phyloP scores from a whole-genome alignment of 2,329 filamentous ascomycete genomes.

The Rhexocercosporidium sp. region DNA sequence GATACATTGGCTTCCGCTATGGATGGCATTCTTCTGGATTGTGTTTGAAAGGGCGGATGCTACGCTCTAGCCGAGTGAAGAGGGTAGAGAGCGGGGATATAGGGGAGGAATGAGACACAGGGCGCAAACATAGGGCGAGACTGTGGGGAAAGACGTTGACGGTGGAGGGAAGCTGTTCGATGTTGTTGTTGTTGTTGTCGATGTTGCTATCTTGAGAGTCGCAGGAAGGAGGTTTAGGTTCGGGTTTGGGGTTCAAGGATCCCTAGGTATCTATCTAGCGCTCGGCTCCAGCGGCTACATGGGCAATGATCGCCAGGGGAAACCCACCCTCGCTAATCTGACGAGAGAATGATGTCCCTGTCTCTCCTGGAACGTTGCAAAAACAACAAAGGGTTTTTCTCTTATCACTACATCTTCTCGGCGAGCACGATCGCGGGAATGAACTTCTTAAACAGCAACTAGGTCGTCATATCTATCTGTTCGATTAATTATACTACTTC shows the following conservation, averaged over 20 bases:
- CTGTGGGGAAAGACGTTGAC: neutral
- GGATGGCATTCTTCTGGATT: conserved; percentile 34
- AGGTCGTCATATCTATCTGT: neutral
- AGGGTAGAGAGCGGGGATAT: neutral
- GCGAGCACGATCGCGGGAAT: neutral
- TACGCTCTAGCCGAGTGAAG: neutral
- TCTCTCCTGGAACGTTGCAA: no score
- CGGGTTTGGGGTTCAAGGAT: neutral
- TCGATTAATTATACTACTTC: neutral
- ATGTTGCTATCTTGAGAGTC: neutral
- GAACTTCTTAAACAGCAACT: neutral
- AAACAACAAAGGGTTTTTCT: no score
- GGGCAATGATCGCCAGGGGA: neutral
- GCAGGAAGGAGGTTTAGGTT: neutral
- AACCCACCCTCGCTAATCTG: neutral
- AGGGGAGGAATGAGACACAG: neutral
- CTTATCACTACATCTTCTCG: no score
- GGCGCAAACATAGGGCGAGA: neutral
- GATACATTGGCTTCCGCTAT: conserved; percentile 31
- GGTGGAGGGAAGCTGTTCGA: neutral
- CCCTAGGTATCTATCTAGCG: neutral
- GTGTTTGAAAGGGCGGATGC: neutral
- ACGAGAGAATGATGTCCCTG: no score
- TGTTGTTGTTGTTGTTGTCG: neutral
- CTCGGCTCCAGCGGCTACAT: neutral